Conservation (phyloP, 345 rosid species). For the Euphorbia lathyris region DNA sequence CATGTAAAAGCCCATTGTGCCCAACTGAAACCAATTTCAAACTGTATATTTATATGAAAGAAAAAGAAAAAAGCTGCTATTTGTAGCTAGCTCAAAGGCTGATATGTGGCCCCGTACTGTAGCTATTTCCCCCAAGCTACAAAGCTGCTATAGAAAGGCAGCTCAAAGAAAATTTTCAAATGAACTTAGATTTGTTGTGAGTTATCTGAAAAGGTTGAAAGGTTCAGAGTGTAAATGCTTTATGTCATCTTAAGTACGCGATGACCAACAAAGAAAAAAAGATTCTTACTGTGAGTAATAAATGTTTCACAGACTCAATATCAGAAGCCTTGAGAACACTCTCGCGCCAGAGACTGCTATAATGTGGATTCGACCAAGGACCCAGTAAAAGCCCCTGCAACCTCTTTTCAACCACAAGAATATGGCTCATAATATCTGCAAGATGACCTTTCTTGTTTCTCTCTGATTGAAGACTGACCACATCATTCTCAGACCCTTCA, state of each 20-base stretch:
- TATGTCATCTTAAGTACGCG: background rate
- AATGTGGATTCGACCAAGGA: conserved; percentile 81
- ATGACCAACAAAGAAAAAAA: conserved; percentile 1
- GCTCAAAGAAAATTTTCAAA: background rate
- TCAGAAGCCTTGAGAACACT: conserved; percentile 51
- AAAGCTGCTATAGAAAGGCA: too few species aligned
- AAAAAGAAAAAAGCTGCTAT: background rate
- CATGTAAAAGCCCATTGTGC: background rate
- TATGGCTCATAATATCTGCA: conserved; percentile 44
- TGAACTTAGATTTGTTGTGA: background rate
- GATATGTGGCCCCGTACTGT: too few species aligned
- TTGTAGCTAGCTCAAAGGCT: too few species aligned
- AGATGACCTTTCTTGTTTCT: conserved; percentile 49
- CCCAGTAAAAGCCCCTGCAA: conserved; percentile 81
- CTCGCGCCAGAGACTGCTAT: conserved; percentile 62
- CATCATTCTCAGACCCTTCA: conserved; percentile 44
- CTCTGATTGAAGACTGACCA: conserved; percentile 35
- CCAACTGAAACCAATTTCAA: background rate
- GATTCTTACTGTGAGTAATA: conserved; percentile 56
- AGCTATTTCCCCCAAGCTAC: too few species aligned
- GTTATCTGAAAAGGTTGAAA: background rate
- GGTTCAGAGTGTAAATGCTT: conserved; percentile 3
- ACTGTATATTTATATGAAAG: background rate
- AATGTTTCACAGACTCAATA: conserved; percentile 50
- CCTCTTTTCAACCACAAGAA: conserved; percentile 65